Conservation (phyloP, 2,329 filamentous ascomycete genomes). For the Tolypocladium sp. region DNA sequence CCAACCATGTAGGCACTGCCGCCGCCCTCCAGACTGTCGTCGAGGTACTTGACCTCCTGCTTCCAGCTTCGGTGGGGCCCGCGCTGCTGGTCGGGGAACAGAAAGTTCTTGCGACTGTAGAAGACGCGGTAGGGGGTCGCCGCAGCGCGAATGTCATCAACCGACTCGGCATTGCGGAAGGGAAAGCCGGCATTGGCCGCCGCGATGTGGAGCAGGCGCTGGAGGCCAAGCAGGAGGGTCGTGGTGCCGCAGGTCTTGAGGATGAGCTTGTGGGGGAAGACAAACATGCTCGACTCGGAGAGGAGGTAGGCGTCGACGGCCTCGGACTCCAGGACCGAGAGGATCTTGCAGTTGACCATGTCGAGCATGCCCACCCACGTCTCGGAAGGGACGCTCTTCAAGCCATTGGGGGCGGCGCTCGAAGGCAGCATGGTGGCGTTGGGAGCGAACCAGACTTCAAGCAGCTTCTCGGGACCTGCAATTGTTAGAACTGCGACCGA, state of each 20-base stretch:
- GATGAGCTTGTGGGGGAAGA: slow-evolving; percentile 99
- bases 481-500: slow-evolving; percentile 3
- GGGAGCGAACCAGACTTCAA: slow-evolving; percentile 96
- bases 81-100: slow-evolving; percentile 89
- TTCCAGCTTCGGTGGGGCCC: slow-evolving; percentile 97
- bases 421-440: slow-evolving; percentile 64
- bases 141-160: slow-evolving; percentile 60
- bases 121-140: slow-evolving; percentile 93
- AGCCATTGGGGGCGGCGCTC: slow-evolving; percentile 60
- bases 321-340: slow-evolving; percentile 88
- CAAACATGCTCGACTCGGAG: slow-evolving; percentile 99
- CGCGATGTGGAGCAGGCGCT: slow-evolving; percentile 87
- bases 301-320: slow-evolving; percentile 93
- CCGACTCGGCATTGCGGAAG: slow-evolving; percentile 58
- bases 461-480: slow-evolving; percentile 83
- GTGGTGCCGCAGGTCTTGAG: slow-evolving; percentile 98
- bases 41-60: slow-evolving; percentile 86
- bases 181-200: slow-evolving; percentile 84
- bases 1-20: slow-evolving; percentile 99
- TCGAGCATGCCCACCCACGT: slow-evolving; percentile 96
- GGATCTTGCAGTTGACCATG: slow-evolving; percentile 95
- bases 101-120: slow-evolving; percentile 97
- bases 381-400: slow-evolving; percentile 78
- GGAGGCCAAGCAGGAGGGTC: slow-evolving; percentile 80
- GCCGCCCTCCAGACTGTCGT: slow-evolving; percentile 82